Evolutionary conservation across 768 basidiomycete species (phyloP), one percentile per base, ranked within the genome.

Genomic region (Boletus sp.): DNA sequence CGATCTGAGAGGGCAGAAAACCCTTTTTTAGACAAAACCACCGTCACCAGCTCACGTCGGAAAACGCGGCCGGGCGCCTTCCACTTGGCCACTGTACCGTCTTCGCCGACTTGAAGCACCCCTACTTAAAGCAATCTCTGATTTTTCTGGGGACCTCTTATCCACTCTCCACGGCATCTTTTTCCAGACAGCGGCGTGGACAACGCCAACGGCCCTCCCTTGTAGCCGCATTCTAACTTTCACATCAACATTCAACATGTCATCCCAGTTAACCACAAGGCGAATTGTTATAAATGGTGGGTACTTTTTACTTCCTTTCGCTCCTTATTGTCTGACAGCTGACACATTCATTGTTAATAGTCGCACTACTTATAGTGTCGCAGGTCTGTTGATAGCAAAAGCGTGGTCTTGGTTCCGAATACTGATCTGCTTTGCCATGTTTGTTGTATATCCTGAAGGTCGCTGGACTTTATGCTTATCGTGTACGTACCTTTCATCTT

Each of bases 381-480:
- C 83, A 83, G 74, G 82, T 81, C 60, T 52, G 80, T 62, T 7
- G 8, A 39, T 24, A 3, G 64, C 8, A 47, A 18, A 17, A 24
- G 14, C 29, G n/a, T 29, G 20, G 12, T 18, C 5, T 14, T 20
- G 17, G 36, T 14, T 17, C 14, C 8, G 12, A 39, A 12, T 40
- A 8, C 47, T 54, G 57, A 65, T 50, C 50, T 12, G 10, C 44
- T 48, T 37, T 29, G 11, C 15, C 35, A 57, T 29, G 28, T 39
- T 47, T 39, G 36, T 10, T 17, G 4, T 48, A 37, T 51, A 65
- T 47, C 24, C 10, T 29, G 58, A 82, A 92, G 90, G 86, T 85
- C 73, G 90, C 89, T 35, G 73, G 86, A 60, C 91, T 86, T 69
- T 92, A 90, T 69, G 86, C 89, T 32, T 76, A 90, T 58, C 78